Evolutionary conservation across 2,329 filamentous ascomycete species (phyloP), one percentile per base, ranked within the genome.

Genomic region (Penicillium crustosum): DNA sequence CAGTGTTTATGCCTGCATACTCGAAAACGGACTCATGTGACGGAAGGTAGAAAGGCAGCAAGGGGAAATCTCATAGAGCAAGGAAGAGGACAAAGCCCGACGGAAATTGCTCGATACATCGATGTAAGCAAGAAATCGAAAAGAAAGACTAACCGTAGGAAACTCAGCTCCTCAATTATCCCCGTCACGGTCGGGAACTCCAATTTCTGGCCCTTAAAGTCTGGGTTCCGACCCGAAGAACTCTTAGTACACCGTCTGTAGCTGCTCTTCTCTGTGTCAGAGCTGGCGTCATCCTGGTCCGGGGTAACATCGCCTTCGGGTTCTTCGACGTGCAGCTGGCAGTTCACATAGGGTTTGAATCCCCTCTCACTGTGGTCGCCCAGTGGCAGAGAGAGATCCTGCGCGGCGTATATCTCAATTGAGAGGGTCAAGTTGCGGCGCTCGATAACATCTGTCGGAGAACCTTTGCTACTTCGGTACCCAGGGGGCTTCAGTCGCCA

Each of bases 401-500:
- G 90, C 2, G 86, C 93, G 6, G 90, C 90, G 57, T 91, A 82
- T 27, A 96, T 76, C 35, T 86, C 89, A 62, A 96, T 87, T 49
- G 77, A 81, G 9, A 96, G 79, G 64, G 89, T 83, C 31, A 96
- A 75, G 0, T 78, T 85, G 56, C 78, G 79, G 42, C 81, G 80
- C 4, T 75, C 70, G 4, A 82, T 76, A 1, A 78, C 79, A 13
- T 59, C 56, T 4, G 66, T 35, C 63, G 70, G 9, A 53, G 65
- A 27, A 58, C 73, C 10, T 12, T 6, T 38, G 58, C 59, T 56
- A 68, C 77, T 59, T 58, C 86, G 87, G 72, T 92, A 94, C 17
- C 88, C 88, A 33, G 82, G 73, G 0, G 93, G 92, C 75, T 97
- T 97, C 60, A 94, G 81, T 2, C 93, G 86, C 90, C 91, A 97